A percentile compares a stretch with the other conserved stretches of the same genome.
These are phyloP conservation scores for Amaranthus tricolor DNA, from an alignment of 179 eudicot genomes.

Conservation along the genomic window DNA sequence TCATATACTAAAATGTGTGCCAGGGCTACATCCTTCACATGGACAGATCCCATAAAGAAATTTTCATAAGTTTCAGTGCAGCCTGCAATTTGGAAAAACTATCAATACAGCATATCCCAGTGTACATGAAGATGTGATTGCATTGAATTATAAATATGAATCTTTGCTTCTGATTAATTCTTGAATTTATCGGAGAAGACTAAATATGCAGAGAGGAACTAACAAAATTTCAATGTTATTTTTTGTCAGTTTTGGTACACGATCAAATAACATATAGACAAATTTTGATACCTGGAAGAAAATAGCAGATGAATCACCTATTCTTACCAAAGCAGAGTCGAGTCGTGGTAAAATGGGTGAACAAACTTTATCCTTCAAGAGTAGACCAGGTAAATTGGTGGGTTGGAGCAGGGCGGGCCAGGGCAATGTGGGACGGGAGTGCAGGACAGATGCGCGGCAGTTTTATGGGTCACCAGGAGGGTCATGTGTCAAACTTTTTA, in stretches of 20 bases:
- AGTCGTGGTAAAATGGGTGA: background rate
- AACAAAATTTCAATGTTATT: background rate
- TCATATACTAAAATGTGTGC: conserved; percentile 87
- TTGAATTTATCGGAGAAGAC: background rate
- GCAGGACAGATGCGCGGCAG: no score
- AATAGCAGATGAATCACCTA: background rate
- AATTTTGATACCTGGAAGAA: background rate
- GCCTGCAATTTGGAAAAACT: conserved; percentile 36
- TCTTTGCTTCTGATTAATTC: background rate
- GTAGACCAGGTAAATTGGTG: no score
- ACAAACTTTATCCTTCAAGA: background rate
- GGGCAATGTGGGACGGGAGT: no score
- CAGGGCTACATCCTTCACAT: conserved; percentile 87
- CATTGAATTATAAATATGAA: background rate
- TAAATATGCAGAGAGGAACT: background rate
- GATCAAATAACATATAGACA: background rate
- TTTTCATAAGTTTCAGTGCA: conserved; percentile 65
- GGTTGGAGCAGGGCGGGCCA: no score
- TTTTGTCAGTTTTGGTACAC: background rate
- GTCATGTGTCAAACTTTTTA: no score
- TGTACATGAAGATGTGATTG: background rate
- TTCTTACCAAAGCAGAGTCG: background rate
- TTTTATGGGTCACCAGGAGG: no score
- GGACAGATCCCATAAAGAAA: conserved; percentile 72
- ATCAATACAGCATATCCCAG: background rate